phyloP scores from a whole-genome alignment of 78 protist genomes.

The Dictyostelium capitatum region DNA sequence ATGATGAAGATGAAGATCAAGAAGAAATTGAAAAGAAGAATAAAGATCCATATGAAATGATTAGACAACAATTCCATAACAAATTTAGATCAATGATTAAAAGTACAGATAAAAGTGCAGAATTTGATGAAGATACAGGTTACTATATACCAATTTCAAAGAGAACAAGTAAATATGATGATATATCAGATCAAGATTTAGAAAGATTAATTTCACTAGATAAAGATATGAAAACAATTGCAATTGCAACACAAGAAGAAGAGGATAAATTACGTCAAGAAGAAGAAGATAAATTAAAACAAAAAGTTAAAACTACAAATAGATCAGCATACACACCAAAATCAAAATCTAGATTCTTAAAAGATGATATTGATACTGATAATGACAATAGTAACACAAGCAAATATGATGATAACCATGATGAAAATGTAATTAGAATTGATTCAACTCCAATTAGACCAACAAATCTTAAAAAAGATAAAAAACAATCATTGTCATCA shows the following conservation, averaged over 20 bases:
- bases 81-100: slow-evolving; percentile 6
- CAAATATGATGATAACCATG: not conserved
- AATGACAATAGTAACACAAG: too few species aligned
- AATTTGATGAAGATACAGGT: slow-evolving; percentile 34
- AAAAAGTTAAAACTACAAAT: not conserved
- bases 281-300: not conserved
- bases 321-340: not conserved
- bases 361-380: not conserved
- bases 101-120: not conserved
- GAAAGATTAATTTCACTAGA: not conserved
- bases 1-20: not conserved
- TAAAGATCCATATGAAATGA: not conserved
- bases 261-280: not conserved
- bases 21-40: not conserved
- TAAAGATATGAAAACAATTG: not conserved
- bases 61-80: slow-evolving; percentile 31
- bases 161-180: not conserved
- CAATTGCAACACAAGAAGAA: not conserved
- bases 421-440: not conserved
- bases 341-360: not conserved
- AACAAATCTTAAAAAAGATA: not conserved
- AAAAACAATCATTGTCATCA: not conserved
- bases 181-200: slow-evolving; percentile 14
- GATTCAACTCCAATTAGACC: not conserved
- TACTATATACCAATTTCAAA: slow-evolving; percentile 9